Base-by-base conservation (phyloP, 495 filamentous ascomycete genomes). In the Hypoxylon fragiforme region DNA sequence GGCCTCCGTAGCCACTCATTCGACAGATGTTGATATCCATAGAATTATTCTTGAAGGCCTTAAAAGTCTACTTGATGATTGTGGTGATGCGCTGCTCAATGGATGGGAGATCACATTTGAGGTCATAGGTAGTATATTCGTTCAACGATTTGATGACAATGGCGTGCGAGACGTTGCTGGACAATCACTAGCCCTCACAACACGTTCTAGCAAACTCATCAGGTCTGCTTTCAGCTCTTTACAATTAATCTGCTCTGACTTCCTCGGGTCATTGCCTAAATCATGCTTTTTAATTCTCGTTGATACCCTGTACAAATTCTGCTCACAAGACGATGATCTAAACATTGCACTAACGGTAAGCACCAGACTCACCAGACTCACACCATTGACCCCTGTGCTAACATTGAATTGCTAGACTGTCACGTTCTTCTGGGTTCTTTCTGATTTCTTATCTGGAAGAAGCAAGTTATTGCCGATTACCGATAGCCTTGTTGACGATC, bases 181-280 rank as follows among this genome's bases (percentile, higher is more conserved):
- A 13, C 60, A 61, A 52, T 62, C 62, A 5, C 18, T 53, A 3
- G 43, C 55, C 5, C 63, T 77, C 4, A 71, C 61, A n/a, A 82
- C 84, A 18, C 80, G 81, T 22, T 91, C 91, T 4, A 75, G 82
- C 49, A 85, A 83, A 40, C 79, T 98, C 6, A 86, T 95, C 38
- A 82, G 89, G 34, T 85, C 90, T 13, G 88, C 91, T 0, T 97
- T 97, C 63, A 85, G 82, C 44, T 94, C 91, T 20, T 65, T 95
- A 12, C 91, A 97, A 62, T 82, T 98, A 4, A 87, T 97, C 31
- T 95, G 91, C 61, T 96, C 94, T 2, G 94, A 98, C 67, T 98
- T 97, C 59, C 72, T 97, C 6, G 77, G 85, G 37, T 82, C 86
- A 35, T 71, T 98, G 35, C 91, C 94, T 1, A 81, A 85, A 39